These are phyloP conservation scores for Solanum bulbocastanum DNA, from an alignment of 257 asterid species.

Conservation along the genomic window DNA sequence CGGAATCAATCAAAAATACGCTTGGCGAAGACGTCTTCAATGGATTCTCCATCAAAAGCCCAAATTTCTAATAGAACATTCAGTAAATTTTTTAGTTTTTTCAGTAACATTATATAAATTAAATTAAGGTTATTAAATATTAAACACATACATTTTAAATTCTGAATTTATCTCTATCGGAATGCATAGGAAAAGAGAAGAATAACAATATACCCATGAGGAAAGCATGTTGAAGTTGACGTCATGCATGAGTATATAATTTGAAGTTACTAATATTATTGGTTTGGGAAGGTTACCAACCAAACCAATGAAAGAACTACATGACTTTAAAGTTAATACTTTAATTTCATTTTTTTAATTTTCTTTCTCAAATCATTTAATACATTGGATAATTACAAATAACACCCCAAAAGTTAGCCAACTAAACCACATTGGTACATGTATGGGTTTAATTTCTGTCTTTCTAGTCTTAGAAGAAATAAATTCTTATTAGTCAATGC, in stretches of 20 bases:
- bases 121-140: not conserved
- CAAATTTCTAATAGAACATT: not conserved
- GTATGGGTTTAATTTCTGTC: not conserved
- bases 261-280: constrained; percentile 1
- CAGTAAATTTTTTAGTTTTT: too few relatives aligned
- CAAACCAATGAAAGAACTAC: constrained; percentile 9
- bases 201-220: not conserved
- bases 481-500: not conserved
- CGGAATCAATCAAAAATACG: not conserved
- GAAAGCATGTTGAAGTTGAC: not conserved
- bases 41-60: not conserved
- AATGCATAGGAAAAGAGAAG: not conserved
- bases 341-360: not conserved
- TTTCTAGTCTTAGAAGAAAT: not conserved
- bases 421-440: not conserved
- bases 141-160: not conserved
- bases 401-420: not conserved
- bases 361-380: not conserved
- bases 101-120: not conserved
- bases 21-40: not conserved
- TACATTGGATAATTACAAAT: not conserved
- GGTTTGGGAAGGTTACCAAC: constrained; percentile 21
- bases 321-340: not conserved
- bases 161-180: fast-evolving
- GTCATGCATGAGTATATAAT: not conserved